phyloP scores from a whole-genome alignment of 2,329 filamentous ascomycete genomes.

The Neurospora sp. region DNA sequence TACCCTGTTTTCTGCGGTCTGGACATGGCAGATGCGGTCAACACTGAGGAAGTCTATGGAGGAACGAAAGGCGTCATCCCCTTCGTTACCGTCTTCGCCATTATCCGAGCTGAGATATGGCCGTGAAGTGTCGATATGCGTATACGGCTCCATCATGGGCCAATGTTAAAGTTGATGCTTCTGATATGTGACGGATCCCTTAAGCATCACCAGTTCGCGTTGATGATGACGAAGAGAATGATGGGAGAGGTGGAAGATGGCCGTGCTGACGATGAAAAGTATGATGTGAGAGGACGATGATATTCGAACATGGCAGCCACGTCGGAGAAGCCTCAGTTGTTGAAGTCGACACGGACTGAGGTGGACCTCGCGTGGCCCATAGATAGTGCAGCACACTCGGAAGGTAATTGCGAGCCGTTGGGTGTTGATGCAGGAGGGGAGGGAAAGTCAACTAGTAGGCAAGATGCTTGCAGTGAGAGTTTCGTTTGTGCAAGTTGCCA shows the following conservation, averaged over 20 bases:
- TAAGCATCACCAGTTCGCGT: neutral
- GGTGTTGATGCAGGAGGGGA: neutral
- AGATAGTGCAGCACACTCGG: neutral
- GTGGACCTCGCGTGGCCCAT: neutral
- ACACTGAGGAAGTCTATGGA: conserved; percentile 12
- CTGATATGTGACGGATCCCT: neutral
- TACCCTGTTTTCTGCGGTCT: conserved; percentile 20
- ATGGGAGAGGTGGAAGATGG: neutral
- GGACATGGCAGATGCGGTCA: conserved; percentile 17
- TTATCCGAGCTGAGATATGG: neutral
- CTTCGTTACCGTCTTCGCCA: neutral
- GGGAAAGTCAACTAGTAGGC: neutral
- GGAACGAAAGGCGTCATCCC: neutral
- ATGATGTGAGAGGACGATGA: neutral
- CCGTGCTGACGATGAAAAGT: neutral
- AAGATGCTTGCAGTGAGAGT: neutral
- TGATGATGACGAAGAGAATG: neutral
- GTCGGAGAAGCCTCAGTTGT: neutral
- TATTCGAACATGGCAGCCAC: neutral
- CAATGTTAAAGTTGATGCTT: neutral
- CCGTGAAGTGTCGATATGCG: neutral
- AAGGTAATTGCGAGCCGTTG: neutral
- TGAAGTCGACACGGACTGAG: neutral
- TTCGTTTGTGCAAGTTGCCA: neutral
- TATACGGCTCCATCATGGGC: neutral